phyloP scores from a whole-genome alignment of 2,329 filamentous ascomycete species.

The Eutypella sp. region DNA sequence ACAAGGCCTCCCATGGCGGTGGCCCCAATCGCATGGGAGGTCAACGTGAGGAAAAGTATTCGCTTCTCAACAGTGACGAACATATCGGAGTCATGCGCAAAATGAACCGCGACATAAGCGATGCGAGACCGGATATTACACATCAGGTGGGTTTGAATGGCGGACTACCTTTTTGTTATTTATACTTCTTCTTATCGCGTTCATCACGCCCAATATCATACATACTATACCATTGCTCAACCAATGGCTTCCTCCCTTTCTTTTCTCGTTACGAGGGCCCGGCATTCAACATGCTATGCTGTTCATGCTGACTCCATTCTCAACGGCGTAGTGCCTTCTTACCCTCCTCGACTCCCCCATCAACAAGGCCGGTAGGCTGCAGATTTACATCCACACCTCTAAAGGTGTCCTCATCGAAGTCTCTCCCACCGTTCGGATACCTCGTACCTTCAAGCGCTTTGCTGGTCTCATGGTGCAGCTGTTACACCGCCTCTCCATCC shows the following conservation, averaged over 20 bases:
- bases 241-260: constrained; percentile 12
- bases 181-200: too few relatives aligned
- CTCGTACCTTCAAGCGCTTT: constrained; percentile 97
- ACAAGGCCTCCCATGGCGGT: constrained; percentile 78
- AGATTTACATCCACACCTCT: constrained; percentile 97
- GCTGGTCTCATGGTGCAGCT: constrained; percentile 98
- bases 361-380: constrained; percentile 95
- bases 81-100: constrained; percentile 99
- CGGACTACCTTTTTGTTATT: too few relatives aligned
- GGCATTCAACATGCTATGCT: constrained; percentile 46
- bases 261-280: constrained; percentile 3
- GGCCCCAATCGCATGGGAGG: constrained; percentile 54
- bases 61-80: constrained; percentile 95
- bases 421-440: constrained; percentile 95
- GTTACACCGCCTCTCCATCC: constrained; percentile 89
- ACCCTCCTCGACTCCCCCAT: constrained; percentile 96
- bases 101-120: constrained; percentile 98
- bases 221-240: constrained; percentile 17
- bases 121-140: constrained; percentile 94
- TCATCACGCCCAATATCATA: too few relatives aligned
- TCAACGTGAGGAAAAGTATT: constrained; percentile 89
- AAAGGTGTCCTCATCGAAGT: constrained; percentile 98
- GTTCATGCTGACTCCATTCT: constrained; percentile 23
- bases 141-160: constrained; percentile 76
- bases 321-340: constrained; percentile 71